Conservation (phyloP, 23 red algal genomes). For the Gracilariopsis chorda region DNA sequence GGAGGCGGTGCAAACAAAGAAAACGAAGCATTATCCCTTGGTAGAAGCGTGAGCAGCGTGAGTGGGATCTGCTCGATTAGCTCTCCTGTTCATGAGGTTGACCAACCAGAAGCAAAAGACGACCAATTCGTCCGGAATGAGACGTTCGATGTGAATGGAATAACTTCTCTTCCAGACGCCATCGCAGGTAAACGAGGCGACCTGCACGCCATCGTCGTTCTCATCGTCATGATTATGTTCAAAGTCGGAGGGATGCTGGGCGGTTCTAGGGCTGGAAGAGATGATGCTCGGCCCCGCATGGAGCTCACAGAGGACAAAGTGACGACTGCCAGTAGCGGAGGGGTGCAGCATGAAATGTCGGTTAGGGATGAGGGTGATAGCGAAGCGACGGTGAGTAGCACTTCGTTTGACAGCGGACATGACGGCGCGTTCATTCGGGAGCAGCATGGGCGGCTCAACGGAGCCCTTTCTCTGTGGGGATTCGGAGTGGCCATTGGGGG, state of each 20-base stretch:
- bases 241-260: not conserved
- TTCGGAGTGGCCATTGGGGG: not conserved
- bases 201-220: slow-evolving; percentile 18
- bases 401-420: not conserved
- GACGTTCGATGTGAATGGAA: not conserved
- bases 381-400: not conserved
- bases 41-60: too few relatives aligned
- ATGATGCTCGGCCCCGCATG: not conserved
- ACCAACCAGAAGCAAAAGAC: slow-evolving; percentile 22
- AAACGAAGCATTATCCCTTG: too few relatives aligned
- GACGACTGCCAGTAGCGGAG: not conserved
- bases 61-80: not conserved
- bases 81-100: slow-evolving; percentile 14
- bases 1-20: too few relatives aligned
- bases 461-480: too few relatives aligned
- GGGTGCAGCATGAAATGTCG: slow-evolving; percentile 9
- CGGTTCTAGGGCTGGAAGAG: not conserved
- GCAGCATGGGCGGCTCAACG: too few relatives aligned
- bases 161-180: slow-evolving; percentile 23
- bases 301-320: slow-evolving; percentile 11
- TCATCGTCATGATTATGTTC: slow-evolving; percentile 20
- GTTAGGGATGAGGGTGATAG: not conserved
- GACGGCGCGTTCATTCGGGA: not conserved
- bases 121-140: not conserved
- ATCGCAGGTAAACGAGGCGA: slow-evolving; percentile 8